Base-by-base conservation (phyloP, 495 filamentous ascomycete genomes). In the Recurvomyces mirabilis region DNA sequence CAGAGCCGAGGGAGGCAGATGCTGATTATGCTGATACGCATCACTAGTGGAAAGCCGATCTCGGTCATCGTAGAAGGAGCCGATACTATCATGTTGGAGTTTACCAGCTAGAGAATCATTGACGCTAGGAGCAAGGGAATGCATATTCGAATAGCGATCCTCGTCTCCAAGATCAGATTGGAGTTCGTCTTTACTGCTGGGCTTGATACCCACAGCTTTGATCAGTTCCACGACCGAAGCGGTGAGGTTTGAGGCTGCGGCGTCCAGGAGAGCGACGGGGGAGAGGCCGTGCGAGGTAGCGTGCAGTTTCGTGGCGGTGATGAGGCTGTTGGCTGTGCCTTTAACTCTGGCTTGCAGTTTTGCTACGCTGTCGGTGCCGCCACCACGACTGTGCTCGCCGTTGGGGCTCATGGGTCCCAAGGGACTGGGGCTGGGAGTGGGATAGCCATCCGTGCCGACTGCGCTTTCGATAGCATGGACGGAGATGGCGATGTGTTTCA, bases 231-330 rank as follows among this genome's bases (percentile, higher is more conserved):
- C 80, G 5, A 95, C 73, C 2, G 85, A 79, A 4, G 83, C 77
- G 9, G 82, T 82, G 18, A 98, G 67, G 65, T 98, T 87, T 12
- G 84, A 89, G n/a, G 88, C 89, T 7, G 91, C 91, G 10, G 91
- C 91, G 65, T 98, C 91, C 13, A 98, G 68, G 17, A 98, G 65
- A 2, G 85, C 93, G n/a, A 98, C 82, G 1, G 93, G 91, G 3
- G 85, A 88, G n/a, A 98, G 69, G 14, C 91, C 91, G 24, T 71
- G 75, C 0, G 85, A 78, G 17, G 67, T 68, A 26, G 84, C 79
- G 60, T 88, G 93, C 55, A 93, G 93, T 67, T 89, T 94, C 17
- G 82, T 80, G 3, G 88, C 87, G 12, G 87, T 96, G 49, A 94
- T 94, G 45, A 96, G 65, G 53, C 93, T 94, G 69, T 96, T 98